A percentile compares a stretch with the other conserved stretches of the same genome.
These are phyloP conservation scores for Silene noctiflora DNA, from an alignment of 179 eudicot species.

Conservation along the genomic window DNA sequence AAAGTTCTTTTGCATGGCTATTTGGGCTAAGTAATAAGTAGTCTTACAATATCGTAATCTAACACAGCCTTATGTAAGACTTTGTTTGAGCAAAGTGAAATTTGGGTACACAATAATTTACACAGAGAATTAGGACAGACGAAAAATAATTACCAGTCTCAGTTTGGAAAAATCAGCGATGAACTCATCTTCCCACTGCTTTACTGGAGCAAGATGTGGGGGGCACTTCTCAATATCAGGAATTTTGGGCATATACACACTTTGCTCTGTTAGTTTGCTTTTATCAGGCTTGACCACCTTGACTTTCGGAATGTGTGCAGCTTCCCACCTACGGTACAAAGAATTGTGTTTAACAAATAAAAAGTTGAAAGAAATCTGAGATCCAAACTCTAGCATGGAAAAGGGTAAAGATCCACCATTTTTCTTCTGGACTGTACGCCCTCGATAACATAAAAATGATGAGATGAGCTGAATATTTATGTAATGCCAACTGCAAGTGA, in stretches of 20 bases:
- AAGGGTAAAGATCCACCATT: neutral
- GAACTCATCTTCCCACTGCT: slow-evolving; percentile 80
- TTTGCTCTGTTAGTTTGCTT: slow-evolving; percentile 59
- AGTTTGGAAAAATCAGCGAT: slow-evolving; percentile 71
- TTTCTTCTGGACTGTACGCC: neutral
- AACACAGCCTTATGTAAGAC: no score
- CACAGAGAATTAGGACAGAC: neutral
- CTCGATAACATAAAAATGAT: slow-evolving; percentile 3
- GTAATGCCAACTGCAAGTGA: no score
- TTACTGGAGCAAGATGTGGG: slow-evolving; percentile 57
- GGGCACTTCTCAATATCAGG: slow-evolving; percentile 84
- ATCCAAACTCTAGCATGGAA: neutral
- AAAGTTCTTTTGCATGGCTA: neutral
- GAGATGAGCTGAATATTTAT: neutral
- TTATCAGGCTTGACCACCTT: slow-evolving; percentile 63
- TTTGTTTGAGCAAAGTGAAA: no score
- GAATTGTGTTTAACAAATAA: neutral
- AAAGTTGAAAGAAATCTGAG: slow-evolving; percentile 4
- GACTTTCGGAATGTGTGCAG: slow-evolving; percentile 75
- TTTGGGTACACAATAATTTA: neutral
- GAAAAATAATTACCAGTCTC: slow-evolving; percentile 53
- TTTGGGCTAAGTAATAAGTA: neutral
- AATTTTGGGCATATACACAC: slow-evolving; percentile 78
- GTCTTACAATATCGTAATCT: neutral
- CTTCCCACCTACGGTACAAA: slow-evolving; percentile 70